Conservation (phyloP, 441 rosid genomes). For the Geranium incanum region DNA sequence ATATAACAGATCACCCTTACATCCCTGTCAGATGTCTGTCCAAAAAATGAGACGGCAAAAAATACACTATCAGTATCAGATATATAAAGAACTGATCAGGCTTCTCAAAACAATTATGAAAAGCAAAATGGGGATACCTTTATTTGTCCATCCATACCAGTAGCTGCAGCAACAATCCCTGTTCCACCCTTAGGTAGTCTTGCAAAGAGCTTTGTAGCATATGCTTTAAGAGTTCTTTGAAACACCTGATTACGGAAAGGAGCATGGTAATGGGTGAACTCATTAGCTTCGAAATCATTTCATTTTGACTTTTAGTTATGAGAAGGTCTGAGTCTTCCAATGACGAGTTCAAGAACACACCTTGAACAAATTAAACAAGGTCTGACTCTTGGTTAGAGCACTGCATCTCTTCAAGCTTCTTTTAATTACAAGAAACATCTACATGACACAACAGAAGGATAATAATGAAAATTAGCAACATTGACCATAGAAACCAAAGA, state of each 20-base stretch:
- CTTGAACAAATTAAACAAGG: slow-evolving; percentile 84
- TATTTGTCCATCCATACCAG: slow-evolving; percentile 96
- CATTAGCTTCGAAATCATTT: slow-evolving; percentile 12
- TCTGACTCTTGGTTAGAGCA: slow-evolving; percentile 80
- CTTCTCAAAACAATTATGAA: slow-evolving; percentile 7
- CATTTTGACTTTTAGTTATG: not conserved
- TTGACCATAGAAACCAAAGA: not conserved
- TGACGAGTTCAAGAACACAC: slow-evolving; percentile 30
- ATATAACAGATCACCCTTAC: slow-evolving; percentile 92
- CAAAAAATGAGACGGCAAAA: slow-evolving; percentile 23
- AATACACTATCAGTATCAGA: slow-evolving; percentile 16
- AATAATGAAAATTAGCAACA: not conserved
- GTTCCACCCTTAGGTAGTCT: slow-evolving; percentile 94
- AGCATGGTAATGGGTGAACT: slow-evolving; percentile 1
- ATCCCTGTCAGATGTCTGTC: slow-evolving; percentile 90
- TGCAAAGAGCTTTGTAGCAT: slow-evolving; percentile 74
- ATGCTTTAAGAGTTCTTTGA: slow-evolving; percentile 91
- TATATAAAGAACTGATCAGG: slow-evolving; percentile 6
- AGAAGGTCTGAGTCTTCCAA: slow-evolving; percentile 10
- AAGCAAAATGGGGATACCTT: slow-evolving; percentile 41
- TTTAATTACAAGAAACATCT: slow-evolving; percentile 89
- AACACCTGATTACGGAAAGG: slow-evolving; percentile 54
- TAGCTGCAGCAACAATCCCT: slow-evolving; percentile 98
- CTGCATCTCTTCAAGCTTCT: slow-evolving; percentile 97
- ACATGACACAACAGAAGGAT: slow-evolving; percentile 20